Evolutionary conservation across 2,329 filamentous ascomycete genomes (phyloP).

Genomic region (Beauveria sp.): DNA sequence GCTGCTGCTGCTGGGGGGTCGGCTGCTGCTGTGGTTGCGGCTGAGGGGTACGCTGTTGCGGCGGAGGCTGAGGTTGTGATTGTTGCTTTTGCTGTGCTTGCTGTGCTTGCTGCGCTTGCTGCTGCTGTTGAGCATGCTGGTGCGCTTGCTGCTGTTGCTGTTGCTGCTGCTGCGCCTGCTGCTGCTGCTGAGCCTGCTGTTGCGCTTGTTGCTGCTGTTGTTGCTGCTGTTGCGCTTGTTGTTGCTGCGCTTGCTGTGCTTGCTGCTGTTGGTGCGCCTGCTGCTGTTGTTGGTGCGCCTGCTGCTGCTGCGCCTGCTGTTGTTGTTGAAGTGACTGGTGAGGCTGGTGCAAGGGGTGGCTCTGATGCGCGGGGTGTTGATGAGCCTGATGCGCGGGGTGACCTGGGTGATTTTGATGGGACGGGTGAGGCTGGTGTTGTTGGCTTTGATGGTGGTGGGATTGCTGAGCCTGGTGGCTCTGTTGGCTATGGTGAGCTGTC

Average conservation of each 20-base stretch:
- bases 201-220: conserved; percentile 16
- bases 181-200: conserved; percentile 20
- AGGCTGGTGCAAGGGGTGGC: conserved; percentile 19
- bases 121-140: conserved; percentile 20
- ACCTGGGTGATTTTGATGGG: conserved; percentile 1
- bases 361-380: conserved; percentile 19
- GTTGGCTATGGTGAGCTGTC: conserved; percentile 13
- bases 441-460: conserved; percentile 15
- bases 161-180: conserved; percentile 23
- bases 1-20: conserved; percentile 20
- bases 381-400: conserved; percentile 17
- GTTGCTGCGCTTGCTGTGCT: conserved; percentile 23
- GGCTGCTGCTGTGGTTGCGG: conserved; percentile 19
- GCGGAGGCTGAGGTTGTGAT: conserved; percentile 19
- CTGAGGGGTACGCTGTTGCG: conserved; percentile 8
- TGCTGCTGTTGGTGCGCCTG: conserved; percentile 21
- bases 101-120: conserved; percentile 22
- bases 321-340: conserved; percentile 20
- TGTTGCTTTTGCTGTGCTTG: conserved; percentile 23
- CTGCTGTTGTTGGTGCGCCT: conserved; percentile 24
- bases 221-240: conserved; percentile 23
- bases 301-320: conserved; percentile 26
- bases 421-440: conserved; percentile 19
- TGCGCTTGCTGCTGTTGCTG: conserved; percentile 24
- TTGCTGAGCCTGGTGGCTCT: conserved; percentile 17